Evolutionary conservation across 495 filamentous ascomycete species (phyloP).

Genomic region (Podospora tetraspora): DNA sequence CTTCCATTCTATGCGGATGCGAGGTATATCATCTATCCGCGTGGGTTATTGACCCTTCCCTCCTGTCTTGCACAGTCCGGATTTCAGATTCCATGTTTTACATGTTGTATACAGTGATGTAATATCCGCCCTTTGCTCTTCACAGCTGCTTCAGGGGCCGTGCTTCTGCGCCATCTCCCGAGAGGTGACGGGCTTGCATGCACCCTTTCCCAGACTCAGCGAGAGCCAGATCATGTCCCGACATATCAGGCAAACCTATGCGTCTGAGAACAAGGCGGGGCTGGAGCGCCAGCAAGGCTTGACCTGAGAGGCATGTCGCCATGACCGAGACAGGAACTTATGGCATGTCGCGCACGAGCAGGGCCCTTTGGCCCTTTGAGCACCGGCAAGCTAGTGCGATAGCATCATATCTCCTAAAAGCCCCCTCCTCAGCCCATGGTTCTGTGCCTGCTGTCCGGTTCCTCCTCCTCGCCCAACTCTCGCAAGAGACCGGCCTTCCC

Average conservation of each 20-base stretch:
- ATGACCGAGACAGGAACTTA: background rate
- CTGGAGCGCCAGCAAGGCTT: background rate
- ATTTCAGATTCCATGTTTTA: background rate
- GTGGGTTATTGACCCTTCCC: background rate
- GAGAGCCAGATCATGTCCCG: background rate
- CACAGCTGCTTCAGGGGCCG: background rate
- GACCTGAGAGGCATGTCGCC: background rate
- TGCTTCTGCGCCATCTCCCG: background rate
- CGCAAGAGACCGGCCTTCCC: background rate
- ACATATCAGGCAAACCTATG: background rate
- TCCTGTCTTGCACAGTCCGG: background rate
- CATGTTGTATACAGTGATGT: background rate
- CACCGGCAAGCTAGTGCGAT: background rate
- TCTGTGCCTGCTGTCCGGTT: background rate
- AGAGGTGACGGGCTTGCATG: background rate
- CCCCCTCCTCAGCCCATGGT: background rate
- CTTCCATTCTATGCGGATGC: background rate
- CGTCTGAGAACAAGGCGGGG: background rate
- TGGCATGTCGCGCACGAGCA: background rate
- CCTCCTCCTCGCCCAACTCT: background rate
- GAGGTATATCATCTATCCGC: background rate
- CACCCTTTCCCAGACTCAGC: background rate
- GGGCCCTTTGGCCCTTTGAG: background rate
- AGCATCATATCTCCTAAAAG: background rate
- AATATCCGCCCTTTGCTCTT: background rate